Conservation (phyloP, 345 rosid genomes). For the Arabidopsis arenosa region DNA sequence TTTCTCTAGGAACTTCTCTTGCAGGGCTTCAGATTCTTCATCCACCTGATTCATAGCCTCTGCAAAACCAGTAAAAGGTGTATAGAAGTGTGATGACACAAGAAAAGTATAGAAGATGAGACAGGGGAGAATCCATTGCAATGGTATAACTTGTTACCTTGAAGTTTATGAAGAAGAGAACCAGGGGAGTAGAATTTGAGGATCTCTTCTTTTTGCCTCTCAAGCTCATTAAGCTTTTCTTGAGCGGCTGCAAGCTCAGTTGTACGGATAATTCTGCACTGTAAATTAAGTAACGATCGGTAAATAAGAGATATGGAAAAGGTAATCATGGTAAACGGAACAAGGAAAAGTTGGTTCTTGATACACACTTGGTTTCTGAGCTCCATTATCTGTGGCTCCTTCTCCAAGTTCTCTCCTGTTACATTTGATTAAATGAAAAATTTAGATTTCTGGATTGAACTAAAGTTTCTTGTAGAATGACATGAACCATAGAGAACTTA, state of each 20-base stretch:
- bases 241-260: conserved; percentile 88
- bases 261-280: conserved; percentile 92
- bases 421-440: conserved; percentile 16
- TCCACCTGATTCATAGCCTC: conserved; percentile 76
- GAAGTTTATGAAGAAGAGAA: conserved; percentile 70
- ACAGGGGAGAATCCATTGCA: not conserved
- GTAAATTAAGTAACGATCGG: conserved; percentile 29
- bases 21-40: conserved; percentile 72
- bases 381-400: conserved; percentile 85
- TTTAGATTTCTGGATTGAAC: not conserved
- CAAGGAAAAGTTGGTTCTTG: conserved; percentile 6
- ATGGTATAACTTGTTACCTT: conserved; percentile 57
- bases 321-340: conserved; percentile 9
- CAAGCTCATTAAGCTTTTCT: conserved; percentile 82
- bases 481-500: conserved; percentile 49
- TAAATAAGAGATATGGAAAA: conserved; percentile 19
- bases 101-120: not conserved
- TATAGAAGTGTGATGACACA: conserved; percentile 24
- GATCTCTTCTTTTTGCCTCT: conserved; percentile 72
- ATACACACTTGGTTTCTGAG: conserved; percentile 73
- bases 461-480: not conserved
- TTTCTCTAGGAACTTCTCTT: conserved; percentile 65
- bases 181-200: conserved; percentile 70
- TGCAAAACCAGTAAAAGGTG: conserved; percentile 39
- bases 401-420: conserved; percentile 79